These are phyloP conservation scores for Trichocomaceae sp. DNA, from an alignment of 2,329 filamentous ascomycete genomes.

Conservation along the genomic window DNA sequence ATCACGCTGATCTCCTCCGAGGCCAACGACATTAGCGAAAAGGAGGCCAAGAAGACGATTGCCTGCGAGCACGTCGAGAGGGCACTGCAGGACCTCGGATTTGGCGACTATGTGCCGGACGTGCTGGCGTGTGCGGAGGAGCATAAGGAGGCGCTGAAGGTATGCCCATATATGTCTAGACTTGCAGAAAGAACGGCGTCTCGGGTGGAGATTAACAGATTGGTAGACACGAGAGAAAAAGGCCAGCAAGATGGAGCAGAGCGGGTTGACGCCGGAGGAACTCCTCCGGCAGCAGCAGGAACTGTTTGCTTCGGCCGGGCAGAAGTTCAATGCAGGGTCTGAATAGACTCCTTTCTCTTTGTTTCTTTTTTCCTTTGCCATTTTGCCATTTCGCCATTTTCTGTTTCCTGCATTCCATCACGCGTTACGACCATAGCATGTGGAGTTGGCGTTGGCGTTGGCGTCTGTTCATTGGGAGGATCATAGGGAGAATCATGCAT, in stretches of 20 bases:
- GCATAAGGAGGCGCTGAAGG: slow-evolving; percentile 90
- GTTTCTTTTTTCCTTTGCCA: too few relatives aligned
- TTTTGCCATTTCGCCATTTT: too few relatives aligned
- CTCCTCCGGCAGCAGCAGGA: slow-evolving; percentile 83
- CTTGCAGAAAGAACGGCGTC: neutral
- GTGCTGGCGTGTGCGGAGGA: slow-evolving; percentile 81
- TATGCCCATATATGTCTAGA: slow-evolving; percentile 31
- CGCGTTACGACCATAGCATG: slow-evolving; percentile 10
- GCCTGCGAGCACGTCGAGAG: slow-evolving; percentile 96
- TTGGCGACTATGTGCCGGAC: slow-evolving; percentile 82
- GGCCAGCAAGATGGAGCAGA: slow-evolving; percentile 92
- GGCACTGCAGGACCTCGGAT: slow-evolving; percentile 85
- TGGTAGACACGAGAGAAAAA: slow-evolving; percentile 86
- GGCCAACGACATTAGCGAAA: slow-evolving; percentile 97
- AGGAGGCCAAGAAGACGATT: slow-evolving; percentile 98
- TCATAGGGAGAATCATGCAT: neutral
- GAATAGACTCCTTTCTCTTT: neutral
- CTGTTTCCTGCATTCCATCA: neutral
- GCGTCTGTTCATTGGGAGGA: neutral
- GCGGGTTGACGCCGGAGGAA: slow-evolving; percentile 85
- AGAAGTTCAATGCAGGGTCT: slow-evolving; percentile 54
- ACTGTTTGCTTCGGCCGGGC: slow-evolving; percentile 75
- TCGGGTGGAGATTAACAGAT: neutral
- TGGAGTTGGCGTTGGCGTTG: slow-evolving; percentile 3
- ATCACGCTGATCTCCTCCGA: slow-evolving; percentile 98